phyloP scores from a whole-genome alignment of 495 filamentous ascomycete genomes.

The Tricharina praecox region DNA sequence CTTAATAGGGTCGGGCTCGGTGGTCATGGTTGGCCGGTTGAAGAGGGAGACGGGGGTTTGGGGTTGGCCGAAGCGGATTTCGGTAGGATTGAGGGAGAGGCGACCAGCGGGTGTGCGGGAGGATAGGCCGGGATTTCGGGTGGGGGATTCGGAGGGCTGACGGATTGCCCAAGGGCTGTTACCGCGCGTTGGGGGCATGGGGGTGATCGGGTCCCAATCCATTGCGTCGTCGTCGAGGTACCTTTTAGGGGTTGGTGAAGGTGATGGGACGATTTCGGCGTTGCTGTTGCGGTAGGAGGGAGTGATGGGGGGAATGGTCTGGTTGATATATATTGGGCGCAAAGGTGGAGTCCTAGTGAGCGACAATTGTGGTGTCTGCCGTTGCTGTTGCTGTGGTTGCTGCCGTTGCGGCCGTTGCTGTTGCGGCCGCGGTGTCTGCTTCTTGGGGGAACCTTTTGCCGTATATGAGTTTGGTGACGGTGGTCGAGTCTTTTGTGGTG shows the following conservation, averaged over 20 bases:
- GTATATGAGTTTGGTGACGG: slow-evolving; percentile 7
- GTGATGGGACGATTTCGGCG: slow-evolving; percentile 10
- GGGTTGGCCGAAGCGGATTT: not conserved
- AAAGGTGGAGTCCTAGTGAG: not conserved
- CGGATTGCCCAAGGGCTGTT: not conserved
- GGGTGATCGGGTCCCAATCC: slow-evolving; percentile 22
- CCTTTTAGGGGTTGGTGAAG: slow-evolving; percentile 11
- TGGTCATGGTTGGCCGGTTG: not conserved
- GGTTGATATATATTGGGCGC: not conserved
- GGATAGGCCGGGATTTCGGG: not conserved
- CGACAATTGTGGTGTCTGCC: too few relatives aligned
- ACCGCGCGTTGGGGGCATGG: not conserved
- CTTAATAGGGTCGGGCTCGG: too few relatives aligned
- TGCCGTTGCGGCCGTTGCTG: too few relatives aligned
- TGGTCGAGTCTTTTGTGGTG: slow-evolving; percentile 8
- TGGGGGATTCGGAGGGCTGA: not conserved
- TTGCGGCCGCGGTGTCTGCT: not conserved
- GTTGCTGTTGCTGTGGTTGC: too few relatives aligned
- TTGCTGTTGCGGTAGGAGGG: slow-evolving; percentile 14
- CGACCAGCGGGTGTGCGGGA: not conserved
- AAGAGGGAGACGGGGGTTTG: not conserved
- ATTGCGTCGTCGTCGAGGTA: slow-evolving; percentile 13
- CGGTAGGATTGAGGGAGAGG: not conserved
- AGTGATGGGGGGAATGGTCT: slow-evolving; percentile 9
- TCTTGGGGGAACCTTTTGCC: slow-evolving; percentile 1